Base-by-base conservation (phyloP, 768 basidiomycete species). In the Paxillus involutus region DNA sequence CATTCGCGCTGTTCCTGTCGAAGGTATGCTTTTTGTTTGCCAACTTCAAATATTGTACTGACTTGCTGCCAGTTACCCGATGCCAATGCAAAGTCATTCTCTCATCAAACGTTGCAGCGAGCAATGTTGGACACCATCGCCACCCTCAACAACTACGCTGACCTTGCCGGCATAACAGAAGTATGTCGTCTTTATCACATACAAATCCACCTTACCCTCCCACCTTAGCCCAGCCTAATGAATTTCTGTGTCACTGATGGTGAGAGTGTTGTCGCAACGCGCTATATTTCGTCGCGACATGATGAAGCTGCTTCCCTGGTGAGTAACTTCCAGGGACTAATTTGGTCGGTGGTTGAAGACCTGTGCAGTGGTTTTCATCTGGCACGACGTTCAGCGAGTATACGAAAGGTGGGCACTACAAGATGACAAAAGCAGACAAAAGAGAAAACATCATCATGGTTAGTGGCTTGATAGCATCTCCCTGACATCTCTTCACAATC, bases 211-310 rank as follows among this genome's bases (percentile, higher is more conserved):
- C 50, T 16, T 42, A 26, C 49, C 14, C 32, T 43, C 39, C 49
- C 56, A 17, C 12, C 39, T 39, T 59, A 93, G 84, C 95, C 94
- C 13, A 91, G 89, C 63, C 72, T 95, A 49, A 81, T 94, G 86
- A 98, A 98, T 67, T 99, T 96, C 67, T 95, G 93, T 61, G 88
- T 98, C 30, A 95, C 94, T 5, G 97, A 99, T 67, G 97, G 97
- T 7, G 84, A 91, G 62, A 91, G 89, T 53, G 91, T 99, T 6
- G 82, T 99, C 21, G 96, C 89, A 8, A 96, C 95, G 10, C 82
- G 97, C 45, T 98, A 99, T 70, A 92, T 99, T 47, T 94, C 93
- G 0, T 96, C 94, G 0, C 82, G 86, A 49, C 85, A 84, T 9
- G 91, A 95, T 56, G 94, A 97, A 70, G 95, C 95, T 3, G 95